Percentiles rank a stretch among this genome's conserved stretches.
Evolutionary conservation across 768 basidiomycete species (phyloP).

Genomic region (Solioccasus polychromus): DNA sequence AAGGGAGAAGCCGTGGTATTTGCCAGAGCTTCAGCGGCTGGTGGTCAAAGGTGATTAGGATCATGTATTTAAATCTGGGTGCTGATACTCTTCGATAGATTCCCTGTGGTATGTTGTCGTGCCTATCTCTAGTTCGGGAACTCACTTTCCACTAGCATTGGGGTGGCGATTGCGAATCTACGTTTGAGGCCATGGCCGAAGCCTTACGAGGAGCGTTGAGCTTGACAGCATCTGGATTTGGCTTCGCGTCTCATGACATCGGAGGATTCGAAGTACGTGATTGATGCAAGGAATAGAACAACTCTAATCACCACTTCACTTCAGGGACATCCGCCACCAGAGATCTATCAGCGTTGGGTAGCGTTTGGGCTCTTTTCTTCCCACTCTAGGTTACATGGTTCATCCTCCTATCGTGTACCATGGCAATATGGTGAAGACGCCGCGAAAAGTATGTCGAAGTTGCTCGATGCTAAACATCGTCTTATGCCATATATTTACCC

Average conservation of each 20-base stretch:
- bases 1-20: constrained; percentile 67
- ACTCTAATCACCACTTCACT: too few species aligned
- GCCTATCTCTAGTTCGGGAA: neutral
- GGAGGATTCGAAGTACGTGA: constrained; percentile 65
- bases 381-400: constrained; percentile 72
- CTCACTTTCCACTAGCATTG: constrained; percentile 45
- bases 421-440: constrained; percentile 77
- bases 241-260: constrained; percentile 72
- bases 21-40: constrained; percentile 63
- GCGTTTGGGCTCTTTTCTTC: constrained; percentile 76
- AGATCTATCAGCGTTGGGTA: constrained; percentile 74
- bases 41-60: constrained; percentile 56
- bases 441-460: constrained; percentile 57
- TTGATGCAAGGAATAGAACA: neutral
- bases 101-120: constrained; percentile 12
- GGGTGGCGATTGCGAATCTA: constrained; percentile 77
- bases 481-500: constrained; percentile 74
- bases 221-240: constrained; percentile 66
- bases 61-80: neutral
- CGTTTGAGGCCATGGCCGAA: constrained; percentile 78
- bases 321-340: constrained; percentile 62
- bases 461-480: constrained; percentile 62
- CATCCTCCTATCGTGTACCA: constrained; percentile 71
- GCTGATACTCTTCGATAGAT: constrained; percentile 9
- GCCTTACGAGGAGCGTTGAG: constrained; percentile 65